phyloP scores from a whole-genome alignment of 225 moss, liverwort and hornwort genomes.

The Anthoceros angustus region DNA sequence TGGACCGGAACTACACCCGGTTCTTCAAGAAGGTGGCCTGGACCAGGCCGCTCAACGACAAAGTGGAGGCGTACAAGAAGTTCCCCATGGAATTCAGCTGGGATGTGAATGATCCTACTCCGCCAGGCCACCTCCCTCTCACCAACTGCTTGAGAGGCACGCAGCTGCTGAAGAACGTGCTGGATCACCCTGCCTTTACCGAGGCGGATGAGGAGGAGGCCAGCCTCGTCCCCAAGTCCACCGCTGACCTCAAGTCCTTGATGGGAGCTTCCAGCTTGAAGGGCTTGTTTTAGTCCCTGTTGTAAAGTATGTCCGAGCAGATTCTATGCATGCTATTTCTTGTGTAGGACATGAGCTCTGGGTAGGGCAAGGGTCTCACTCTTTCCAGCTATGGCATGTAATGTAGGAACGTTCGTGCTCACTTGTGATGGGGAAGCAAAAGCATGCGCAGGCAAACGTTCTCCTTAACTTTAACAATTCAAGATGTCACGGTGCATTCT shows the following conservation, averaged over 20 bases:
- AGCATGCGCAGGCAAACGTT: no score
- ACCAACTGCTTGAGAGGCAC: conserved; percentile 85
- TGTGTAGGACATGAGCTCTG: no score
- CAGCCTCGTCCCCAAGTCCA: neutral
- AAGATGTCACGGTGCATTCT: no score
- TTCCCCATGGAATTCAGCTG: conserved; percentile 85
- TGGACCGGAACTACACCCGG: conserved; percentile 40
- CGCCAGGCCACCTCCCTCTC: conserved; percentile 70
- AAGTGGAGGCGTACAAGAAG: conserved; percentile 68
- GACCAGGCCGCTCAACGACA: conserved; percentile 65
- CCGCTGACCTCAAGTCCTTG: neutral
- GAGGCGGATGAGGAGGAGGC: conserved; percentile 48
- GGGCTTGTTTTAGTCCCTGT: neutral
- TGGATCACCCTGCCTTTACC: conserved; percentile 67
- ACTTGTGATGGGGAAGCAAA: no score
- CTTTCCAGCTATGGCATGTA: no score
- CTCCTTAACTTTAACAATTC: no score
- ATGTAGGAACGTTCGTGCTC: no score
- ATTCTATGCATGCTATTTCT: no score
- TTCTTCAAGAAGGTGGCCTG: conserved; percentile 77
- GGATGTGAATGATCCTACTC: conserved; percentile 71
- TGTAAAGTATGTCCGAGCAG: no score
- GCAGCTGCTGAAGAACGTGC: conserved; percentile 51
- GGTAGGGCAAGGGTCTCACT: no score
- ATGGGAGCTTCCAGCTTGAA: neutral